A percentile compares a stretch with the other conserved stretches of the same genome.
Evolutionary conservation across 768 basidiomycete species (phyloP).

Genomic region (Coprinopsis strossmayeri): DNA sequence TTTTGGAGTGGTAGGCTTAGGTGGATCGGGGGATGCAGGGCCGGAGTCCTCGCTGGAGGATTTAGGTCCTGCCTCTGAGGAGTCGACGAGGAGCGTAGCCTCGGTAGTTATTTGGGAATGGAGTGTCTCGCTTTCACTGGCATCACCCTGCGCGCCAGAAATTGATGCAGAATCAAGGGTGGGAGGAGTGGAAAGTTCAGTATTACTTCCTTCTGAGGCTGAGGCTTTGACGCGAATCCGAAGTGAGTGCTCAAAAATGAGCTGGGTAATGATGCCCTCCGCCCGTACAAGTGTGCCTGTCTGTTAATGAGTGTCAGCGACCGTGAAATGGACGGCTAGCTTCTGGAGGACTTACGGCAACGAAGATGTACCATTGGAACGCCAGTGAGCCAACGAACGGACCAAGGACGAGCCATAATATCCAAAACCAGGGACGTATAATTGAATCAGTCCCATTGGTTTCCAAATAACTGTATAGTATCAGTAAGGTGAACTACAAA

Average conservation of each 20-base stretch:
- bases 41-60: neutral
- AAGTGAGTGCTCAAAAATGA: constrained; percentile 40
- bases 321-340: too few species aligned
- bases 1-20: neutral
- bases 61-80: constrained; percentile 2
- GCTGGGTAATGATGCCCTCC: constrained; percentile 39
- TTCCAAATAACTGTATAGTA: constrained; percentile 44
- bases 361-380: constrained; percentile 50
- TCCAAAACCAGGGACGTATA: constrained; percentile 65
- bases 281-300: constrained; percentile 41
- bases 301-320: constrained; percentile 35
- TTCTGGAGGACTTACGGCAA: constrained; percentile 38
- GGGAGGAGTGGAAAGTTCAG: constrained; percentile 2
- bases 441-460: constrained; percentile 36
- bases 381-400: constrained; percentile 35
- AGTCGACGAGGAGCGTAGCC: neutral
- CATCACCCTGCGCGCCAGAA: constrained; percentile 7
- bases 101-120: constrained; percentile 7
- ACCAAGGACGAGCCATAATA: constrained; percentile 41
- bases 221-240: constrained; percentile 55
- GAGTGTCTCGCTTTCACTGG: constrained; percentile 1
- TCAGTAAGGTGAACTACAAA: too few species aligned
- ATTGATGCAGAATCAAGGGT: constrained; percentile 13
- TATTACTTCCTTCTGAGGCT: constrained; percentile 11
- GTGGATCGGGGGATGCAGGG: neutral